phyloP scores from a whole-genome alignment of 768 basidiomycete genomes.

The Xanthoconium stramineum region DNA sequence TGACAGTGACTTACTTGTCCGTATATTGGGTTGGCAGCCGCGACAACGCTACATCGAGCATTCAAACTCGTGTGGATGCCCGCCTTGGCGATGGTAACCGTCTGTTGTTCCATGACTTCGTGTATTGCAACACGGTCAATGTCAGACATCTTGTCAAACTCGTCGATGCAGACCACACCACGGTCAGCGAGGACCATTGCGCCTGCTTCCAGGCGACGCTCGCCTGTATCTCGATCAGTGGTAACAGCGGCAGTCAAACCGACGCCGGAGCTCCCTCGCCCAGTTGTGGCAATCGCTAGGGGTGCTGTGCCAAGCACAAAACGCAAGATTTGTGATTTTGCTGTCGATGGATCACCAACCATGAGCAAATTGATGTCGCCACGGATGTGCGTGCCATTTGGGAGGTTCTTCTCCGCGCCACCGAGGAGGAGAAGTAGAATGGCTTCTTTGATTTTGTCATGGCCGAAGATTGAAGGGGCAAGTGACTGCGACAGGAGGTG shows the following conservation, averaged over 20 bases:
- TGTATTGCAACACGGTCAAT: slow-evolving; percentile 98
- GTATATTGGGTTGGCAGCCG: slow-evolving; percentile 98
- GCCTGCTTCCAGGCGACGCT: slow-evolving; percentile 94
- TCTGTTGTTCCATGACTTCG: slow-evolving; percentile 99
- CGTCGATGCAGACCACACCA: slow-evolving; percentile 98
- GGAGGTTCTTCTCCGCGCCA: slow-evolving; percentile 95
- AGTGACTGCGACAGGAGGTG: slow-evolving; percentile 87
- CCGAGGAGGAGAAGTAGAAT: slow-evolving; percentile 90
- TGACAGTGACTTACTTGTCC: slow-evolving; percentile 64
- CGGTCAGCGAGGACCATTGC: slow-evolving; percentile 99
- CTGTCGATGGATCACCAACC: slow-evolving; percentile 99
- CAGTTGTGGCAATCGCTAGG: slow-evolving; percentile 96
- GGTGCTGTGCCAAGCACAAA: slow-evolving; percentile 96
- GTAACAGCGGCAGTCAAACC: slow-evolving; percentile 99
- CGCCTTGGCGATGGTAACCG: slow-evolving; percentile 98
- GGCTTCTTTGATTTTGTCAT: slow-evolving; percentile 93
- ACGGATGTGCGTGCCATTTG: slow-evolving; percentile 97
- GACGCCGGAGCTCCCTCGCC: slow-evolving; percentile 96
- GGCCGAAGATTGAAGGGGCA: slow-evolving; percentile 96
- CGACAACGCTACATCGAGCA: slow-evolving; percentile 95
- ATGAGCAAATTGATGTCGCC: slow-evolving; percentile 99
- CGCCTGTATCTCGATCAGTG: slow-evolving; percentile 96
- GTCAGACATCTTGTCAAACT: slow-evolving; percentile 99
- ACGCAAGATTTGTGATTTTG: slow-evolving; percentile 93
- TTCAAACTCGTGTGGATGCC: slow-evolving; percentile 98